These are phyloP conservation scores for Torulaspora quercuum DNA, from an alignment of 805 yeast genomes.

Conservation along the genomic window DNA sequence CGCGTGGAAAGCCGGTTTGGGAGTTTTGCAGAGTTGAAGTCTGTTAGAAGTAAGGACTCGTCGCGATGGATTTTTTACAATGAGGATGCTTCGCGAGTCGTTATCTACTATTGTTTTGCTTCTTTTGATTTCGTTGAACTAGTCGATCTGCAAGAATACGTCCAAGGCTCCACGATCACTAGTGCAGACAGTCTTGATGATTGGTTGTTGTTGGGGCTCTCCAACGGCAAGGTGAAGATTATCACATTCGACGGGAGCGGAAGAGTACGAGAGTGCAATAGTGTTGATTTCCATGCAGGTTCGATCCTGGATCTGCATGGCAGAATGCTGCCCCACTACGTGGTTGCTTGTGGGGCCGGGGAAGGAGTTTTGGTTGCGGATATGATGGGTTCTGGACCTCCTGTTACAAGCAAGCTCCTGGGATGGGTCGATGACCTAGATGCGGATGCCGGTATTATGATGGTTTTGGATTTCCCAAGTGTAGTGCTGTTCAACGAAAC, in stretches of 20 bases:
- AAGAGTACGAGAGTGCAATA: not conserved
- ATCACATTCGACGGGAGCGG: constrained; percentile 4
- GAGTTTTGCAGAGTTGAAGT: constrained; percentile 5
- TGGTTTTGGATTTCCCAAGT: constrained; percentile 12
- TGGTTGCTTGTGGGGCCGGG: constrained; percentile 6
- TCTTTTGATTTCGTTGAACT: too few relatives aligned
- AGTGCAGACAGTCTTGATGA: constrained; percentile 2
- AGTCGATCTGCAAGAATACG: not conserved
- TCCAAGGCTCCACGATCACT: constrained; percentile 2
- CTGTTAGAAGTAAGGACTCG: constrained; percentile 7
- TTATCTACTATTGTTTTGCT: not conserved
- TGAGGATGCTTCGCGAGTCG: constrained; percentile 5
- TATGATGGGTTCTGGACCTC: not conserved
- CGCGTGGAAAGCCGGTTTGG: constrained; percentile 2
- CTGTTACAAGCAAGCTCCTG: not conserved
- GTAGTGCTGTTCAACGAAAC: constrained; percentile 7
- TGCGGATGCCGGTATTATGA: constrained; percentile 2
- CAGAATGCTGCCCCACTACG: constrained; percentile 8
- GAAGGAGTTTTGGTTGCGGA: constrained; percentile 10
- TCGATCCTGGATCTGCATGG: constrained; percentile 8
- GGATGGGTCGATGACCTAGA: not conserved
- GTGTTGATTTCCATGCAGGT: constrained; percentile 7
- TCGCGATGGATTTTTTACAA: constrained; percentile 8
- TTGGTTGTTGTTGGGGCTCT: constrained; percentile 4
- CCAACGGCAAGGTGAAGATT: constrained; percentile 3